These are phyloP conservation scores for Pyrenochaeta sp. DNA, from an alignment of 2,329 filamentous ascomycete genomes.

Conservation along the genomic window DNA sequence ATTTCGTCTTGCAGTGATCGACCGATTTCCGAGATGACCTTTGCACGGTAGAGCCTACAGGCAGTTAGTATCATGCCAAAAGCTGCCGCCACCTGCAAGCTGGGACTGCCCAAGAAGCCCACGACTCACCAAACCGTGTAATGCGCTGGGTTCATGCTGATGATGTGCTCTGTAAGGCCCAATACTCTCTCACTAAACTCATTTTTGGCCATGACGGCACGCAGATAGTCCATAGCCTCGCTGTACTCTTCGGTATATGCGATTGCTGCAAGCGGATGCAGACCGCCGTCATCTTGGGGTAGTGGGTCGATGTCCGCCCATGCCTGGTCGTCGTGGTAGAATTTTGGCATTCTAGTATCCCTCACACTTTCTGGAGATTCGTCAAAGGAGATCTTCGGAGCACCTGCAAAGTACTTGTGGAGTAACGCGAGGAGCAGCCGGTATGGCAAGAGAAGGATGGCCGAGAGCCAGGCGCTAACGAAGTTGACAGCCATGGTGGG, in stretches of 20 bases:
- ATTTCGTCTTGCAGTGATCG: conserved; percentile 76
- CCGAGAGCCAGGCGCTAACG: conserved; percentile 22
- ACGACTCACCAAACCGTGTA: conserved; percentile 86
- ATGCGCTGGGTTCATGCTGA: conserved; percentile 92
- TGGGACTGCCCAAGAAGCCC: neutral
- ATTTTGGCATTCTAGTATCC: conserved; percentile 32
- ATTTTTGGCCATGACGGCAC: conserved; percentile 88
- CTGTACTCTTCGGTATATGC: conserved; percentile 89
- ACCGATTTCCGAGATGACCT: conserved; percentile 73
- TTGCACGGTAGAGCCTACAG: conserved; percentile 82
- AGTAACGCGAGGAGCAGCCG: conserved; percentile 15
- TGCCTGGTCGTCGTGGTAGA: conserved; percentile 72
- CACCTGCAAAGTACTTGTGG: neutral
- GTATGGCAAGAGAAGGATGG: conserved; percentile 19
- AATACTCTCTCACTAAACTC: conserved; percentile 84
- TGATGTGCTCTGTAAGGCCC: conserved; percentile 85
- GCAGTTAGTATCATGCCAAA: conserved; percentile 16
- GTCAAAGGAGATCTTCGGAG: neutral
- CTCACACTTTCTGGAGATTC: neutral
- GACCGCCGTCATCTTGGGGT: conserved; percentile 79
- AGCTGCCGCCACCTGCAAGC: neutral
- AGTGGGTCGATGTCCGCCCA: conserved; percentile 90
- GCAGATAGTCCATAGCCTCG: conserved; percentile 91
- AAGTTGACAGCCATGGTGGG: conserved; percentile 27
- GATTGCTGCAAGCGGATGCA: conserved; percentile 85